Conservation (phyloP, 176 grass and related monocot genomes). For the Paspalum vaginatum region DNA sequence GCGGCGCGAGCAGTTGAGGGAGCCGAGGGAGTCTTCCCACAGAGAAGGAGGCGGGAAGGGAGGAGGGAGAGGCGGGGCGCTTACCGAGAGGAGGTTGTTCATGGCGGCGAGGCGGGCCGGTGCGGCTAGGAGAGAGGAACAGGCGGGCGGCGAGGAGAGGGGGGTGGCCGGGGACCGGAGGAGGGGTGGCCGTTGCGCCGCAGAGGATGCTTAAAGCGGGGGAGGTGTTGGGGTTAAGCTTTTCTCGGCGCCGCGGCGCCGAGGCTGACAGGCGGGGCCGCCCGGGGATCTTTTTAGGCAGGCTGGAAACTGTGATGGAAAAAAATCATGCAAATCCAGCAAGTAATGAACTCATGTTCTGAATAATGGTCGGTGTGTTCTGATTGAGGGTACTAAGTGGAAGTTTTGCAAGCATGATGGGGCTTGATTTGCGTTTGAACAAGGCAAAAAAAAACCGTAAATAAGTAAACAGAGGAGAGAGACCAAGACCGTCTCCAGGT, state of each 20-base stretch:
- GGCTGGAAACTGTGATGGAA: background rate
- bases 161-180: constrained; percentile 7
- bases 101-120: constrained; percentile 45
- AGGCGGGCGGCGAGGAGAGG: constrained; percentile 25
- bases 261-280: constrained; percentile 20
- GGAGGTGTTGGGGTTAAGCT: constrained; percentile 7
- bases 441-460: too few species aligned
- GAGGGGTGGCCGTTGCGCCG: constrained; percentile 45
- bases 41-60: background rate
- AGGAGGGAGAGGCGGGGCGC: background rate
- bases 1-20: background rate
- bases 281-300: background rate
- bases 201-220: constrained; percentile 33
- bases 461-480: too few species aligned
- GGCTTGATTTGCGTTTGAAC: too few species aligned
- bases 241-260: background rate
- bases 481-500: too few species aligned
- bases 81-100: constrained; percentile 79
- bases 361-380: background rate
- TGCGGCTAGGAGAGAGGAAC: constrained; percentile 41
- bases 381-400: too few species aligned
- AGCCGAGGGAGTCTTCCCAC: background rate
- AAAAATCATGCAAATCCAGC: background rate
- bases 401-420: too few species aligned
- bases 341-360: background rate